Evolutionary conservation across 768 basidiomycete genomes (phyloP).

Genomic region (Rhizopogon vulgaris): DNA sequence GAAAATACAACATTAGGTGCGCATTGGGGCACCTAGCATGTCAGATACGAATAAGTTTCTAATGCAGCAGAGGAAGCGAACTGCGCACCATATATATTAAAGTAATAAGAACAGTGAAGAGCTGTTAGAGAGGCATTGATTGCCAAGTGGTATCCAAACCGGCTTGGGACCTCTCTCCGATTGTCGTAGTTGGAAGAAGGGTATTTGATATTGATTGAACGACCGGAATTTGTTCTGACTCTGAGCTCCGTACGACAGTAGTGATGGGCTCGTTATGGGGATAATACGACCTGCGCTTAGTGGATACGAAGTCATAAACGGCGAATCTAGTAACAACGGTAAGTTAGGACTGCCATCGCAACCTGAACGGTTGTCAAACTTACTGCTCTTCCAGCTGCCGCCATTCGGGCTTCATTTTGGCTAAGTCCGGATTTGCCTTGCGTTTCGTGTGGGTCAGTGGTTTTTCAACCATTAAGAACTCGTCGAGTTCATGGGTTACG

Average conservation of each 20-base stretch:
- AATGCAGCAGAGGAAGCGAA: background rate
- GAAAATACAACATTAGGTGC: constrained; percentile 3
- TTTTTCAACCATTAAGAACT: constrained; percentile 95
- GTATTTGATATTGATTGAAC: constrained; percentile 34
- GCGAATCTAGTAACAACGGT: constrained; percentile 57
- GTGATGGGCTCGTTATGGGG: constrained; percentile 69
- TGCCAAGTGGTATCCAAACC: constrained; percentile 26
- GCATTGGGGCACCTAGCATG: background rate
- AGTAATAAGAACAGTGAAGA: constrained; percentile 3
- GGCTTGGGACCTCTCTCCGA: constrained; percentile 36
- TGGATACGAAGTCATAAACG: constrained; percentile 75
- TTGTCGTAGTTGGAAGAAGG: constrained; percentile 37
- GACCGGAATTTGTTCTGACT: constrained; percentile 21
- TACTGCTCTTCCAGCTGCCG: constrained; percentile 92
- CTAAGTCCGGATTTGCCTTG: constrained; percentile 78
- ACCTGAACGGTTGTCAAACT: constrained; percentile 18
- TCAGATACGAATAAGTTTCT: background rate
- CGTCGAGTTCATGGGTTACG: constrained; percentile 94
- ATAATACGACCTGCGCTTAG: constrained; percentile 79
- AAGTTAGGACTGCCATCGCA: background rate
- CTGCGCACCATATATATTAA: background rate
- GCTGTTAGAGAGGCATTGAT: constrained; percentile 35
- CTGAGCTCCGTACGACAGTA: constrained; percentile 22
- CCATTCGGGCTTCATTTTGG: constrained; percentile 87
- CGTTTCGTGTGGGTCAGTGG: constrained; percentile 93